These are phyloP conservation scores for Trichoderma arundinaceum DNA, from an alignment of 2,329 filamentous ascomycete genomes.

Conservation along the genomic window DNA sequence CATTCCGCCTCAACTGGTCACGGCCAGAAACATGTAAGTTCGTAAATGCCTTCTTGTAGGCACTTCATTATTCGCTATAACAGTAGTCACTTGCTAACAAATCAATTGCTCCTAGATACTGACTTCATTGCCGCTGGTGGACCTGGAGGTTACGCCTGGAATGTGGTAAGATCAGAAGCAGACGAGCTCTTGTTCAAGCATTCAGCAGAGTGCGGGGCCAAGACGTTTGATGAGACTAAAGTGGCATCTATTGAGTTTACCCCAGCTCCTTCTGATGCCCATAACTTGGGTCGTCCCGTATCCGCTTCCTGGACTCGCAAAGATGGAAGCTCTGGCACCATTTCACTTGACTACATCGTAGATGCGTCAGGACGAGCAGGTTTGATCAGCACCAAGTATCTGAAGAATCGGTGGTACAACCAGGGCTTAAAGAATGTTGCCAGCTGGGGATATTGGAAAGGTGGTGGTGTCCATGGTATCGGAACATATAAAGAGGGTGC, in stretches of 20 bases:
- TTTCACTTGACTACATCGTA: slow-evolving; percentile 54
- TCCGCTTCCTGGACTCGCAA: slow-evolving; percentile 46
- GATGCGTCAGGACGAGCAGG: slow-evolving; percentile 56
- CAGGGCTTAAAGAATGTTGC: slow-evolving; percentile 56
- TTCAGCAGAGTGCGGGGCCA: slow-evolving; percentile 41
- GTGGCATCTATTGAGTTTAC: slow-evolving; percentile 44
- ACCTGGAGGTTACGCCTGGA: slow-evolving; percentile 50
- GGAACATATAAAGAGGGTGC: slow-evolving; percentile 46
- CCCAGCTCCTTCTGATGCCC: slow-evolving; percentile 2
- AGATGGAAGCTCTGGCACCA: slow-evolving; percentile 46
- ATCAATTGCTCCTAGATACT: slow-evolving; percentile 41
- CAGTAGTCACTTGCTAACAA: not conserved
- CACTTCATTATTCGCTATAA: not conserved
- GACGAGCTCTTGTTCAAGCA: slow-evolving; percentile 54
- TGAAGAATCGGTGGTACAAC: slow-evolving; percentile 55
- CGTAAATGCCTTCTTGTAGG: not conserved
- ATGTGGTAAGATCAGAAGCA: slow-evolving; percentile 53
- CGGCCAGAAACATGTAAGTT: slow-evolving; percentile 44
- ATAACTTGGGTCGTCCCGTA: slow-evolving; percentile 42
- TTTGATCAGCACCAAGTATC: slow-evolving; percentile 54
- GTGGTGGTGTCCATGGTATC: slow-evolving; percentile 41
- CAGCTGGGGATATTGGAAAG: slow-evolving; percentile 56
- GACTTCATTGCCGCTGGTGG: slow-evolving; percentile 51
- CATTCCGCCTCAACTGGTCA: slow-evolving; percentile 46
- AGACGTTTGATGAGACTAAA: slow-evolving; percentile 49